Percentiles rank a stretch among this genome's conserved stretches.
phyloP scores from a whole-genome alignment of 306 rosid genomes.

The Boehmeria nivea region DNA sequence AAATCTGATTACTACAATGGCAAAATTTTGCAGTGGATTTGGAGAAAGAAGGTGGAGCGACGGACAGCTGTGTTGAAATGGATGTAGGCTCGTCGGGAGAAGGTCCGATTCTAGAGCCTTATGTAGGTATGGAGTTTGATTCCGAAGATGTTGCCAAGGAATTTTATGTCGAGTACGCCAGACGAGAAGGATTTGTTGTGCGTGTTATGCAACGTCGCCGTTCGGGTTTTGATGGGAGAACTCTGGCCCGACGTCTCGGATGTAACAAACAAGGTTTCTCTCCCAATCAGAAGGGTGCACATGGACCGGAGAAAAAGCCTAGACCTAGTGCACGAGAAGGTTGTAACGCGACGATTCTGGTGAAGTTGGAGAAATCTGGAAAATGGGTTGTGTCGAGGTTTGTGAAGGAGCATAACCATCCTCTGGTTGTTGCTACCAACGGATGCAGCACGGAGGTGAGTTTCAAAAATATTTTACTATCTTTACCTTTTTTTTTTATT shows the following conservation, averaged over 20 bases:
- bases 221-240: conserved; percentile 79
- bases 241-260: conserved; percentile 93
- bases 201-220: conserved; percentile 88
- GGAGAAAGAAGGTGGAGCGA: conserved; percentile 43
- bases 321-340: conserved; percentile 92
- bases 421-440: conserved; percentile 57
- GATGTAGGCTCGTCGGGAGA: conserved; percentile 41
- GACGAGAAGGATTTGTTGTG: conserved; percentile 64
- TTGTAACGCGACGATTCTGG: conserved; percentile 86
- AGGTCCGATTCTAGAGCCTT: conserved; percentile 51
- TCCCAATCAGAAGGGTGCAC: conserved; percentile 49
- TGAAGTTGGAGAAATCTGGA: conserved; percentile 84
- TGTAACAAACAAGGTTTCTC: conserved; percentile 94
- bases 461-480: too few relatives aligned
- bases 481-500: too few relatives aligned
- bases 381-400: conserved; percentile 91
- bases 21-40: conserved; percentile 44
- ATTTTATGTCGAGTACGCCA: conserved; percentile 70
- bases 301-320: conserved; percentile 60
- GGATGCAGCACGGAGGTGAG: conserved; percentile 76
- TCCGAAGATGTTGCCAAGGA: conserved; percentile 75
- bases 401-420: conserved; percentile 86
- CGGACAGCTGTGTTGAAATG: conserved; percentile 37
- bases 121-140: conserved; percentile 85
- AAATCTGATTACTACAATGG: conserved; percentile 13